Base-by-base conservation (phyloP, 345 rosid genomes). In the Odontarrhena argentea region DNA sequence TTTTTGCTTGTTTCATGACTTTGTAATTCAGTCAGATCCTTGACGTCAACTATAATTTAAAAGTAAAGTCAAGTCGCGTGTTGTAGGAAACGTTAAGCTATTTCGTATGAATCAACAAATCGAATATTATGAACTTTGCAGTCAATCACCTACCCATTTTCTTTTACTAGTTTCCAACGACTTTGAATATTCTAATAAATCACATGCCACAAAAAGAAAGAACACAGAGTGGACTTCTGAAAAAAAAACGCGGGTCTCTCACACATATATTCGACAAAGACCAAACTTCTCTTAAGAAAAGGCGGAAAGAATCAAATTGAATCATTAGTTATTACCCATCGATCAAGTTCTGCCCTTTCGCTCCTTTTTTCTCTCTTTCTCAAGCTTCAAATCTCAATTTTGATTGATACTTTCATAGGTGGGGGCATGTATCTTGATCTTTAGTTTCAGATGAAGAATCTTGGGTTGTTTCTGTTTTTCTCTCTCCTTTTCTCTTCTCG, bases 361-460 rank as follows among this genome's bases (percentile, higher is more conserved):
- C 56, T 13, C 45, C 26, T 5, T 34, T 24, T 42, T 45, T 30
- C 35, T 60, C 55, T 62, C 50, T 60, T 45, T 47, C 37, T 55
- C 52, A 2, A 48, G 15, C 51, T 60, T 37, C n/a, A 34, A 55
- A 47, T 7, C 28, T n/a, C 14, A 50, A 50, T 42, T 60, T 50
- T 49, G 71, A 65, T 18, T 47, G 11, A 37, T 43, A 55, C 12
- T 47, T 1, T 1, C 6, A 5, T 11, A 10, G 46, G 22, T 18
- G 3, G 8, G 7, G 7, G 40, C 54, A 45, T 42, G 46, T 26
- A 13, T 56, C 60, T 72, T 49, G 48, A 57, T 25, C 42, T 49
- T 34, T 65, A 45, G 48, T 36, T 65, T 32, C 18, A 38, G 30
- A 75, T 63, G 74, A 69, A 47, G 70, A 56, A 43, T 51, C 37